Evolutionary conservation across 1,284 basidiomycete genomes (phyloP).

Genomic region (Sanghuangporus baumii): DNA sequence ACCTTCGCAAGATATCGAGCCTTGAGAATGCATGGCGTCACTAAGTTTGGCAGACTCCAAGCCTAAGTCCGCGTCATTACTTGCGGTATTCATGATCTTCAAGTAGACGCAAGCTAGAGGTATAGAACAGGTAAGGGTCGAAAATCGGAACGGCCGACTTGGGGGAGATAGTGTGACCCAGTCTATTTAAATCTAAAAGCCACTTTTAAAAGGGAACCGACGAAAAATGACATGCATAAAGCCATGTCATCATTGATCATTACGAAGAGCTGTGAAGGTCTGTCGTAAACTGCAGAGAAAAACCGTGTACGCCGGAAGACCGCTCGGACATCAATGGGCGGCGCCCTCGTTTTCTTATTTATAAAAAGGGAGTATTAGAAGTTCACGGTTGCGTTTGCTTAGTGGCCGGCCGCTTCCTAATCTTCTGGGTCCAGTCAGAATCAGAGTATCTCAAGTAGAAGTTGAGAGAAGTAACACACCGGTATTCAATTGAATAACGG

Average conservation of each 20-base stretch:
- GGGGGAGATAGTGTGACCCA: neutral
- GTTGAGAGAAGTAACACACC: too few relatives aligned
- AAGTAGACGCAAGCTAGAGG: neutral
- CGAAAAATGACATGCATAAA: neutral
- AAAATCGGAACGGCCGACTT: neutral
- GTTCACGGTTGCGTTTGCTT: neutral
- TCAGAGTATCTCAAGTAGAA: too few relatives aligned
- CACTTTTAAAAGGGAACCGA: neutral
- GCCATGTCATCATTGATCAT: neutral
- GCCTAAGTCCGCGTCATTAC: neutral
- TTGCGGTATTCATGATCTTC: neutral
- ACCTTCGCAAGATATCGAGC: slow-evolving; percentile 2
- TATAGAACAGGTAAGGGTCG: neutral
- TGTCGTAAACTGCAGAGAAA: neutral
- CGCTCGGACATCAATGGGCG: neutral
- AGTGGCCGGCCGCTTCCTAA: neutral
- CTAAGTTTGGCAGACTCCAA: neutral
- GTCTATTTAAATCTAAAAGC: neutral
- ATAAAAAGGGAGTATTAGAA: neutral
- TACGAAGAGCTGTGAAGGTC: neutral
- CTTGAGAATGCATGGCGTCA: neutral
- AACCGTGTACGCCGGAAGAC: neutral
- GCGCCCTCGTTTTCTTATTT: neutral
- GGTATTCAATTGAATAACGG: too few relatives aligned
- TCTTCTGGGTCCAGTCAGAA: too few relatives aligned